Conservation (phyloP, 2,329 filamentous ascomycete species). For the Neurospora sp. region DNA sequence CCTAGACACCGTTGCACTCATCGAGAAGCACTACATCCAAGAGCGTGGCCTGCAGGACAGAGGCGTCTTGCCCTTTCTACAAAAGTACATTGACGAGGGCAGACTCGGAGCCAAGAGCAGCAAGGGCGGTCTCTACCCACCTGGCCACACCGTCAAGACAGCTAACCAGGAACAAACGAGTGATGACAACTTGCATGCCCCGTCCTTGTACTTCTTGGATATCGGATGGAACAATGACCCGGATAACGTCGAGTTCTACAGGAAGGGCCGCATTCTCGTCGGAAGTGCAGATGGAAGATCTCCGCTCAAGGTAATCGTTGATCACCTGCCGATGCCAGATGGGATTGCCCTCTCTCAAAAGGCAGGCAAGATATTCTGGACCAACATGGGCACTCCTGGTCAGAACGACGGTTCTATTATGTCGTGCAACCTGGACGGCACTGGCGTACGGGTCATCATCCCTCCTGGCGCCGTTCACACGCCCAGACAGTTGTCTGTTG, state of each 20-base stretch:
- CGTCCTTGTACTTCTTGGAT: slow-evolving; percentile 21
- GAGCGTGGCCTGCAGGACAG: slow-evolving; percentile 32
- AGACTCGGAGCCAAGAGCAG: slow-evolving; percentile 34
- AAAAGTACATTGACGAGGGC: slow-evolving; percentile 34
- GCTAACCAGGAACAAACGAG: slow-evolving; percentile 2
- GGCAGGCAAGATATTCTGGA: slow-evolving; percentile 35
- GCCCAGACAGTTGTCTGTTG: slow-evolving; percentile 32
- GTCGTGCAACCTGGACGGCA: slow-evolving; percentile 39
- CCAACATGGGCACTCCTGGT: slow-evolving; percentile 34
- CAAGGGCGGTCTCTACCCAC: slow-evolving; percentile 30
- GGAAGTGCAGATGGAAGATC: slow-evolving; percentile 14
- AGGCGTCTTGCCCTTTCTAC: slow-evolving; percentile 34
- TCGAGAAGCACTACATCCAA: slow-evolving; percentile 41
- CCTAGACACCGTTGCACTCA: slow-evolving; percentile 42
- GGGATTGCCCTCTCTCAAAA: slow-evolving; percentile 30
- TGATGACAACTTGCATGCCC: slow-evolving; percentile 9
- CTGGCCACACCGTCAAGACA: slow-evolving; percentile 9
- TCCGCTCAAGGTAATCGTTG: slow-evolving; percentile 16
- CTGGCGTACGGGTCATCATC: slow-evolving; percentile 32
- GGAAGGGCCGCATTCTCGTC: slow-evolving; percentile 14
- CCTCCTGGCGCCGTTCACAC: slow-evolving; percentile 36
- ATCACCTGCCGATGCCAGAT: slow-evolving; percentile 28
- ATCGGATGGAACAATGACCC: slow-evolving; percentile 16
- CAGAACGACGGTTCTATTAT: slow-evolving; percentile 32
- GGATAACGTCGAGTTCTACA: neutral